A percentile compares a stretch with the other conserved stretches of the same genome.
phyloP scores from a whole-genome alignment of 306 rosid species.

The Trifolium dubium region DNA sequence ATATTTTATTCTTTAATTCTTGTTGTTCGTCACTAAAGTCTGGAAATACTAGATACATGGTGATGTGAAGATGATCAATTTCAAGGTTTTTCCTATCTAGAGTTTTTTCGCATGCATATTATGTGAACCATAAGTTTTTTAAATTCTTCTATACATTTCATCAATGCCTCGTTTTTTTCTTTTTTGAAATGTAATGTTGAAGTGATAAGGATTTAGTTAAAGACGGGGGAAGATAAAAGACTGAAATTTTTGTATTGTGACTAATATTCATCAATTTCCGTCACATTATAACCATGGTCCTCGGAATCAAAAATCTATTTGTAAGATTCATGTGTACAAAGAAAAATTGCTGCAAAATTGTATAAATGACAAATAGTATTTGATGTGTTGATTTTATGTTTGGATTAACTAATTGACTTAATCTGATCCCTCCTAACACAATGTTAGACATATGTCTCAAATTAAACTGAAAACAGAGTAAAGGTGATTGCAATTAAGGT shows the following conservation, averaged over 20 bases:
- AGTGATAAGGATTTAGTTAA: not conserved
- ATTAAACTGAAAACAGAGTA: not conserved
- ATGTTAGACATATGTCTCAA: not conserved
- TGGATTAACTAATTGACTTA: not conserved
- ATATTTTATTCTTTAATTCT: not conserved
- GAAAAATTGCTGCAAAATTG: not conserved
- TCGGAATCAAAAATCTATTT: not conserved
- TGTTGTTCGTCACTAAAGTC: not conserved
- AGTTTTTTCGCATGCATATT: not conserved
- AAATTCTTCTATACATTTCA: not conserved
- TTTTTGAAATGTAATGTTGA: not conserved
- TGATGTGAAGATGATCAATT: not conserved
- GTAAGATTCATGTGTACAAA: not conserved
- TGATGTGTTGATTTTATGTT: not conserved
- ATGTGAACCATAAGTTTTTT: not conserved
- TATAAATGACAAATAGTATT: not conserved
- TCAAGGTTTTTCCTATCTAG: constrained; percentile 1
- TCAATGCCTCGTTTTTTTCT: not conserved
- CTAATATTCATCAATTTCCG: not conserved
- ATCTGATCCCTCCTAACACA: not conserved
- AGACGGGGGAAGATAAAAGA: not conserved
- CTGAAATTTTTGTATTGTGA: not conserved
- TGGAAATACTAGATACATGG: constrained; percentile 25
- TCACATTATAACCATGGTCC: not conserved
- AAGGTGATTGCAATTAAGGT: not conserved